Conservation (phyloP, 2,329 filamentous ascomycete species). For the Colletotrichum liriopes region DNA sequence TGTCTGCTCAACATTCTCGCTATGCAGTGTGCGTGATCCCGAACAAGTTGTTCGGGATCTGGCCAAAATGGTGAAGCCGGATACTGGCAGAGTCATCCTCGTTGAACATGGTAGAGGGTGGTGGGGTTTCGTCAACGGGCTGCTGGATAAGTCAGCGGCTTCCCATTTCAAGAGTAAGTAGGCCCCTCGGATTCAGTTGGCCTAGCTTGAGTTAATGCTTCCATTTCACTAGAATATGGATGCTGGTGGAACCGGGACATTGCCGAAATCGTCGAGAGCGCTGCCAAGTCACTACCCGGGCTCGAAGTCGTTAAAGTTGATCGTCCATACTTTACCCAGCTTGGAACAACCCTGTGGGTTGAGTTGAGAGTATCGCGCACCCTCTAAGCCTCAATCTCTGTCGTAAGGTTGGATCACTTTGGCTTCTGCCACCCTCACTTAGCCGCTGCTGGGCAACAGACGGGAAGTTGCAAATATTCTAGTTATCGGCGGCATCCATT, state of each 20-base stretch:
- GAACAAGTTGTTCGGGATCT: slow-evolving; percentile 68
- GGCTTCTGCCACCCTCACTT: background rate
- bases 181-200: background rate
- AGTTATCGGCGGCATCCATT: background rate
- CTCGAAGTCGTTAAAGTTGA: slow-evolving; percentile 70
- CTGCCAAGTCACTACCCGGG: slow-evolving; percentile 63
- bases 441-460: background rate
- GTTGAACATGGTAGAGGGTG: slow-evolving; percentile 74
- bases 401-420: background rate
- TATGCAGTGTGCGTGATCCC: slow-evolving; percentile 75
- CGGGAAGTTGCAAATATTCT: background rate
- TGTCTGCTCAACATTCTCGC: slow-evolving; percentile 75
- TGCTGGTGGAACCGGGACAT: slow-evolving; percentile 81
- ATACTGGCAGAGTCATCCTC: slow-evolving; percentile 72
- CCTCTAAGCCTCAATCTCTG: background rate
- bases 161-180: slow-evolving; percentile 64
- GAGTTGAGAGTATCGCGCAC: slow-evolving; percentile 63
- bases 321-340: slow-evolving; percentile 67
- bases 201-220: background rate
- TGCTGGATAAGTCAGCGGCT: slow-evolving; percentile 69
- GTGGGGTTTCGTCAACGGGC: slow-evolving; percentile 68
- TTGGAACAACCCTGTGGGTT: slow-evolving; percentile 72
- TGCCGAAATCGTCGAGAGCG: slow-evolving; percentile 67
- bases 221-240: slow-evolving; percentile 61
- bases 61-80: slow-evolving; percentile 66